A percentile compares a stretch with the other conserved stretches of the same genome.
Conservation (phyloP, 257 asterid genomes). For the Lycium ferocissimum region DNA sequence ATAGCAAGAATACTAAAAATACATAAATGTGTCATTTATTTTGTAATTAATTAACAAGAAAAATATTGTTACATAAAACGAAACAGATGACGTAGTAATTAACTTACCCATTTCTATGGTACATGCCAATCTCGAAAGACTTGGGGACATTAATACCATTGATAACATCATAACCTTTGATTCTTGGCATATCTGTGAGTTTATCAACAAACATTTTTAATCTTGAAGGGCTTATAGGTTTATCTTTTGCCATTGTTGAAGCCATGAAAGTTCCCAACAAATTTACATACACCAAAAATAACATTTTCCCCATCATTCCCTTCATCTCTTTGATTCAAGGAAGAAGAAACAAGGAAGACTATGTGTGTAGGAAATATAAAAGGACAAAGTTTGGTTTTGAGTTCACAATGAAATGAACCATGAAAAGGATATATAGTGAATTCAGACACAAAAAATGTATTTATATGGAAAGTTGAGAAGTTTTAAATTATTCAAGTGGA, state of each 20-base stretch:
- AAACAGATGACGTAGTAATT: background rate
- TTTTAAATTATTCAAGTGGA: too few species aligned
- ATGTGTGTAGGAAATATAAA: background rate
- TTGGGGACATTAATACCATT: conserved; percentile 49
- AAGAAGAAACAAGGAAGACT: background rate
- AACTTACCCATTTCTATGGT: conserved; percentile 71
- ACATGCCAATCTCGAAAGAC: conserved; percentile 72
- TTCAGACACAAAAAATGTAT: too few species aligned
- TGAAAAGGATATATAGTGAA: background rate
- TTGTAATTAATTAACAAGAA: too few species aligned
- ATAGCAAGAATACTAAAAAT: too few species aligned
- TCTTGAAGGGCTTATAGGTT: conserved; percentile 46
- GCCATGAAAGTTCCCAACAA: conserved; percentile 23
- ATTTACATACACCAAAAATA: background rate
- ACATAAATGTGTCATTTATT: too few species aligned
- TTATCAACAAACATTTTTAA: conserved; percentile 77
- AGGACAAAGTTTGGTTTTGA: background rate
- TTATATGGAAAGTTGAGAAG: too few species aligned
- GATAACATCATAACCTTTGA: conserved; percentile 57
- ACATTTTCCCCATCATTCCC: background rate
- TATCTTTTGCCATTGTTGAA: conserved; percentile 55
- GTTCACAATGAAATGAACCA: background rate
- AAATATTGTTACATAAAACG: too few species aligned
- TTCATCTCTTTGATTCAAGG: background rate
- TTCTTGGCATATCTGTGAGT: conserved; percentile 71